Evolutionary conservation across 1,139 yeast genomes (phyloP), one percentile per base, ranked within the genome.

Genomic region (Candida mesenterica): DNA sequence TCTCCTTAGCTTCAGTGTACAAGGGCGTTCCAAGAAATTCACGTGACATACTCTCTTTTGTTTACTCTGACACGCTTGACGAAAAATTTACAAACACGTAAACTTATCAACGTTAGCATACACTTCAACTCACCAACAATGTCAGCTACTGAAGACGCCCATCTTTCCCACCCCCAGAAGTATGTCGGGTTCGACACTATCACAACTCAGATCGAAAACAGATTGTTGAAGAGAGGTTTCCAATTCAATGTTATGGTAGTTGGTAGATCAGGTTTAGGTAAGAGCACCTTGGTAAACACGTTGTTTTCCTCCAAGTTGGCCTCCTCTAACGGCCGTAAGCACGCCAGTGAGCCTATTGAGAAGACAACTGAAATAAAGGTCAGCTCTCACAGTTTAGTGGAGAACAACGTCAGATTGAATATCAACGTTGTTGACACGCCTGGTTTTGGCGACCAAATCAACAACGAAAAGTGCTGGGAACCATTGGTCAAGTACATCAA

Each of bases 181-280:
- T 88, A 88, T 59, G 97, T 90, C 45, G 98, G 98, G 34, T 92
- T 92, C 59, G 97, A 92, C 64, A 84, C 97, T 48, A 90, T 92
- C 63, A 92, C 98, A 38, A 77, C 86, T 28, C 98, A 92, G 66
- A 92, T 92, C 56, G 97, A 92, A 62, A 88, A 85, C 61, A 79
- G 97, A 49, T 72, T 92, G 50, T 73, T 92, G 62, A 90, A 88
- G 59, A 77, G 94, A 52, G 98, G 98, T 8, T 92, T 92, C 65
- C 95, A 88, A 58, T 86, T 92, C 66, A 92, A 92, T 57, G 67
- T 92, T 41, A 89, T 92, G 94, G 85, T 86, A 36, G 97, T 92
- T 30, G 98, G 94, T 39, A 84, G 87, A 59, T 85, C 96, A 15
- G 98, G 98, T 2, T 75, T 92, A 49, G 98, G 98, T 39, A 92